These are phyloP conservation scores for Vanrija pseudolonga DNA, from an alignment of 1,284 basidiomycete species.

Conservation along the genomic window DNA sequence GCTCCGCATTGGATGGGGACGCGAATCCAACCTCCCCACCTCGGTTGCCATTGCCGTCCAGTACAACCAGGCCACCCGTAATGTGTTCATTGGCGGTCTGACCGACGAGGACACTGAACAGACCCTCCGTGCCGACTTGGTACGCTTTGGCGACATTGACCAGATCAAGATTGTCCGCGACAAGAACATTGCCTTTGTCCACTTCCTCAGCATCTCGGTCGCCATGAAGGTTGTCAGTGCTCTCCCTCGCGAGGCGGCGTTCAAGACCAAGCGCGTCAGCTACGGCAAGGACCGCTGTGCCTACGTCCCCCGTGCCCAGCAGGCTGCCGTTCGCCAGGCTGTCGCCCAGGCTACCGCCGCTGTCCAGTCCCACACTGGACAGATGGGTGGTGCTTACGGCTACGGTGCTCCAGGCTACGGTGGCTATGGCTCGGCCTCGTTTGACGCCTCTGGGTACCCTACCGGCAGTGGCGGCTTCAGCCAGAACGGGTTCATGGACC, in stretches of 20 bases:
- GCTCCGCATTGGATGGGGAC: constrained; percentile 94
- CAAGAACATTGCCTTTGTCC: constrained; percentile 96
- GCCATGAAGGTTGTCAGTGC: constrained; percentile 92
- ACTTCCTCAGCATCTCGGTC: constrained; percentile 86
- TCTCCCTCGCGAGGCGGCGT: constrained; percentile 78
- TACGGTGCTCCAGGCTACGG: constrained; percentile 18
- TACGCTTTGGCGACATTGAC: constrained; percentile 89
- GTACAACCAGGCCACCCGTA: constrained; percentile 84
- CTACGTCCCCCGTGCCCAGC: constrained; percentile 59
- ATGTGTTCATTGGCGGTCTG: constrained; percentile 88
- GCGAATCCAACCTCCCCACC: constrained; percentile 78
- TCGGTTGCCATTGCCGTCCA: constrained; percentile 79
- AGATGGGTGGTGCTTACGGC: constrained; percentile 34
- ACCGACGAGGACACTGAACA: constrained; percentile 86
- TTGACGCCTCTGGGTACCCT: constrained; percentile 7
- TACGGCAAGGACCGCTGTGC: constrained; percentile 92
- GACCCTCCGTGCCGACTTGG: constrained; percentile 74
- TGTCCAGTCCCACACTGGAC: constrained; percentile 40
- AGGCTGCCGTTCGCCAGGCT: constrained; percentile 50
- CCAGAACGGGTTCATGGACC: constrained; percentile 38
- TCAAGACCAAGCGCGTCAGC: constrained; percentile 91
- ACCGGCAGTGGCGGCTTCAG: constrained; percentile 12
- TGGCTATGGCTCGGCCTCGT: constrained; percentile 16
- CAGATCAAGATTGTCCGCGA: constrained; percentile 97
- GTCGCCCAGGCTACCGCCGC: constrained; percentile 58